Conservation (phyloP, 106 monocot species). For the Amphibolis antarctica region DNA sequence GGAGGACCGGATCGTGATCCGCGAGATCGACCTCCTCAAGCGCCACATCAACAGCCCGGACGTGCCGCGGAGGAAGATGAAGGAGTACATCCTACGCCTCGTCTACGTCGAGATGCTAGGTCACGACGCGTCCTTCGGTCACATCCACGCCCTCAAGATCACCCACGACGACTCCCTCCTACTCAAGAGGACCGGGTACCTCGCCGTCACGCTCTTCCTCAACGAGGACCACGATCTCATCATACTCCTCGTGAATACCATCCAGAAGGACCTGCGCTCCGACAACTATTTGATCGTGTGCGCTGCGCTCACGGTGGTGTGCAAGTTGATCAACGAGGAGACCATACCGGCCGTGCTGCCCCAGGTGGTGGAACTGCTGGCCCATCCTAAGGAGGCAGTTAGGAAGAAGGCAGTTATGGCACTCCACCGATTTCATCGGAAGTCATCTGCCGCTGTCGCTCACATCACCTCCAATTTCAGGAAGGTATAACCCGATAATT, state of each 20-base stretch:
- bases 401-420: slow-evolving; percentile 98
- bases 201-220: slow-evolving; percentile 90
- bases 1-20: slow-evolving; percentile 89
- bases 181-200: slow-evolving; percentile 86
- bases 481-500: slow-evolving; percentile 37
- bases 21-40: slow-evolving; percentile 67
- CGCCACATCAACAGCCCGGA: slow-evolving; percentile 83
- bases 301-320: slow-evolving; percentile 71
- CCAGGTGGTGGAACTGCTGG: slow-evolving; percentile 86
- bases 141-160: slow-evolving; percentile 99
- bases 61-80: slow-evolving; percentile 82
- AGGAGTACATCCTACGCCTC: slow-evolving; percentile 88
- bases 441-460: slow-evolving; percentile 39
- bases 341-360: slow-evolving; percentile 92
- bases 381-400: slow-evolving; percentile 80
- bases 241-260: slow-evolving; percentile 92
- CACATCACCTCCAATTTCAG: slow-evolving; percentile 76
- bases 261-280: slow-evolving; percentile 91
- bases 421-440: slow-evolving; percentile 84
- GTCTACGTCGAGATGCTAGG: slow-evolving; percentile 98
- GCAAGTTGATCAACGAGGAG: slow-evolving; percentile 92
- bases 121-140: slow-evolving; percentile 93
- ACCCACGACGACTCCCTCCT: slow-evolving; percentile 77
- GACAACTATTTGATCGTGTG: slow-evolving; percentile 84
- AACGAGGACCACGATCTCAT: slow-evolving; percentile 89